phyloP scores from a whole-genome alignment of 345 rosid genomes.

The Combretum micranthum region DNA sequence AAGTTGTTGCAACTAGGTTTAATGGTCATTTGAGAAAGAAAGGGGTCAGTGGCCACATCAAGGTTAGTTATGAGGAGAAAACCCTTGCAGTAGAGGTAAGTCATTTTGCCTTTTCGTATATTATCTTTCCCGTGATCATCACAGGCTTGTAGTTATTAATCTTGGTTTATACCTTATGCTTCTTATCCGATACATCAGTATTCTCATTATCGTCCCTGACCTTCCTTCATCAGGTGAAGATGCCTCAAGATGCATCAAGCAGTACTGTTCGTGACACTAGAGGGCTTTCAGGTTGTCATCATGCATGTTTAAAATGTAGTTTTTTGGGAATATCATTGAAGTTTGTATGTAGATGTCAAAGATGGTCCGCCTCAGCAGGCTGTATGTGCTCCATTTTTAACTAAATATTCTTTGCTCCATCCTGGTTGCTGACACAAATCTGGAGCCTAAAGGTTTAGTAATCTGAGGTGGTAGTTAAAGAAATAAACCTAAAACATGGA shows the following conservation, averaged over 20 bases:
- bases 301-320: too few species aligned
- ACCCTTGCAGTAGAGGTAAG: conserved; percentile 79
- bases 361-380: too few species aligned
- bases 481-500: too few species aligned
- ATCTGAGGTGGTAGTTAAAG: background rate
- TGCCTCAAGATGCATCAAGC: conserved; percentile 96
- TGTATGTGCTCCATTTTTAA: too few species aligned
- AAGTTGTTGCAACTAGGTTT: conserved; percentile 40
- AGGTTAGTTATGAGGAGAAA: conserved; percentile 62
- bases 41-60: conserved; percentile 78
- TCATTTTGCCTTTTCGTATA: conserved; percentile 3
- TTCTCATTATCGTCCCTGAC: background rate
- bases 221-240: conserved; percentile 56
- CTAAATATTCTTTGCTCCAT: too few species aligned
- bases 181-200: background rate
- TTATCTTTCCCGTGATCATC: background rate
- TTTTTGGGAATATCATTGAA: too few species aligned
- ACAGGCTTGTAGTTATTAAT: too few species aligned
- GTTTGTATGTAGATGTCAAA: too few species aligned
- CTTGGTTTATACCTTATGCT: background rate
- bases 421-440: background rate
- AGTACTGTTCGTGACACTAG: conserved; percentile 70
- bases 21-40: conserved; percentile 78
- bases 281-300: conserved; percentile 81
- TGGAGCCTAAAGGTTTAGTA: background rate